Evolutionary conservation across 305 asterid genomes (phyloP).

Genomic region (Fraxinus nigra): DNA sequence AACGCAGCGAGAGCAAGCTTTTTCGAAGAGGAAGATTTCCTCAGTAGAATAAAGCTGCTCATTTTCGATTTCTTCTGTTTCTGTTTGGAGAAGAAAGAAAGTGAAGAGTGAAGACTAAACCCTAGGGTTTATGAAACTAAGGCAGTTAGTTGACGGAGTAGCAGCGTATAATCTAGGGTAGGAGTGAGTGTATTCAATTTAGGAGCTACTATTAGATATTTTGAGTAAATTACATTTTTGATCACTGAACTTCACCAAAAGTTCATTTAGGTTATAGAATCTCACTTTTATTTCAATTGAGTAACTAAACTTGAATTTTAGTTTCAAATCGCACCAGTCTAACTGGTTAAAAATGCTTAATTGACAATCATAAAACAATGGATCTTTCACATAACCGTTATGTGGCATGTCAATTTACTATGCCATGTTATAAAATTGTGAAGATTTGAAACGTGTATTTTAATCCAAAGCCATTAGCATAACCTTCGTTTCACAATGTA

Average conservation of each 20-base stretch:
- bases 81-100: background rate
- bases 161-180: background rate
- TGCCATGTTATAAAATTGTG: background rate
- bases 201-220: background rate
- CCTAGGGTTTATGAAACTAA: background rate
- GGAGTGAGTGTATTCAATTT: background rate
- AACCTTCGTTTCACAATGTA: background rate
- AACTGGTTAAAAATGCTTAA: background rate
- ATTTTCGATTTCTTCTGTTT: constrained; percentile 18
- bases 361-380: background rate
- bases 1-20: constrained; percentile 45
- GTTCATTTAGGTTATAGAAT: background rate
- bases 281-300: background rate
- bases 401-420: background rate
- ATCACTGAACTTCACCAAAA: background rate
- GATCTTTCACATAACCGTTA: background rate
- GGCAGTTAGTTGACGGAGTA: background rate
- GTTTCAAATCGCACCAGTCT: background rate
- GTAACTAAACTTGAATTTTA: background rate
- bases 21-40: constrained; percentile 46
- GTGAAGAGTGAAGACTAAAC: background rate
- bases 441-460: background rate
- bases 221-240: background rate
- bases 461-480: background rate
- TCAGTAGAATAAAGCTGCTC: constrained; percentile 49